Base-by-base conservation (phyloP, 768 basidiomycete genomes). In the Lactarius tabidus region DNA sequence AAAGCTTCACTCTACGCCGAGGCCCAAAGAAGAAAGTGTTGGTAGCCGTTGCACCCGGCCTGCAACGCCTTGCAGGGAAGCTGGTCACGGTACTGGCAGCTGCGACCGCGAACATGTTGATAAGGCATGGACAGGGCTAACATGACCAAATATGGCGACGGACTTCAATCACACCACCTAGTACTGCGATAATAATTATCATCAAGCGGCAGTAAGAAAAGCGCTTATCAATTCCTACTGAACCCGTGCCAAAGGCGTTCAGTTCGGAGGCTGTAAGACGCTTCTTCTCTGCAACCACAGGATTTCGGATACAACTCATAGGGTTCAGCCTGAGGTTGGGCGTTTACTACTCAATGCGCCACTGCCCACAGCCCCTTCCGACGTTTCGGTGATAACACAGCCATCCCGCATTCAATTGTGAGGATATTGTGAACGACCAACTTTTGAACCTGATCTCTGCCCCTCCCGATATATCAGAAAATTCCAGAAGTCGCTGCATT, bases 401-500 rank as follows among this genome's bases (percentile, higher is more conserved):
- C 48, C 26, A 51, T 41, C 18, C 39, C 39, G 15, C 15, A 18
- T 51, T 51, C 48, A 26, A 48, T 51, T 26, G 26, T 6, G 48
- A 51, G 45, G 45, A 17, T n/a, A 45, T 20, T 4, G 23, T 51
- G 48, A 26, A 28, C 48, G 26, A 51, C 48, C 48, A 26, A 48
- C 48, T 51, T 23, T 26, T 26, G 26, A 51, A 51, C 26, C 48
- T 51, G 48, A 51, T 51, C 48, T 26, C 23, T 51, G 8, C 33
- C 33, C 33, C n/a, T 26, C 48, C 6, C 48, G 10, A n/a, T 23
- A 51, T 7, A 53, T 35, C 53, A 43, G 33, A 2, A 56, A 65
- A 33, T 59, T 59, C 63, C 48, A 64, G 57, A 64, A 54, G 31
- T 58, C 31, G 52, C 26, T 58, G 48, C 33, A 36, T 38, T 51